Percentiles rank a stretch among this genome's conserved stretches.
phyloP scores from a whole-genome alignment of 2,329 filamentous ascomycete species.

The Aspergillus sp. region DNA sequence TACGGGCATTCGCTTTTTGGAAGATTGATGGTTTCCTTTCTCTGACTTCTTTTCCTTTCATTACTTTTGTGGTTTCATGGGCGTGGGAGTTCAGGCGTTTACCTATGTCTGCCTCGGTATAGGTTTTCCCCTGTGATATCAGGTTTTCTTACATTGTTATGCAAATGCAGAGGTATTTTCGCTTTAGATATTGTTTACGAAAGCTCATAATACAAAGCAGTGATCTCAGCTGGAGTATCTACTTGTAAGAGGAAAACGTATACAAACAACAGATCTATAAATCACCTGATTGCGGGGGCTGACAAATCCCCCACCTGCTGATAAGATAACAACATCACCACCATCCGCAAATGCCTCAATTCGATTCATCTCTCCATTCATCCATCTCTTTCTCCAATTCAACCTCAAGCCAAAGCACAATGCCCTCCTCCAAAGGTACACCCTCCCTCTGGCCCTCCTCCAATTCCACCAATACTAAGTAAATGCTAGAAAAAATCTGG shows the following conservation, averaged over 20 bases:
- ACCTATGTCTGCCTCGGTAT: background rate
- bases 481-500: conserved; percentile 61
- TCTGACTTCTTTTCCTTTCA: background rate
- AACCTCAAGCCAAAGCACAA: no score
- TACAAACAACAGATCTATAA: no score
- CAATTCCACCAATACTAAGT: background rate
- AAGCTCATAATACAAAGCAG: no score
- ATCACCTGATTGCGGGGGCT: no score
- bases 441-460: background rate
- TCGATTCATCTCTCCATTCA: no score
- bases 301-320: no score
- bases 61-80: background rate
- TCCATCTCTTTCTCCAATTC: no score
- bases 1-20: background rate
- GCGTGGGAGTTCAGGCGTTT: background rate
- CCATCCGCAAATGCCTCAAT: no score
- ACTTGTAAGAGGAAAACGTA: no score
- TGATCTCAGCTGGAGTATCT: no score
- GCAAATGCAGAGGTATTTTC: background rate
- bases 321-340: no score
- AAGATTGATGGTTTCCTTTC: background rate
- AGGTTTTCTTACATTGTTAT: background rate
- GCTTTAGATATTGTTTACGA: background rate
- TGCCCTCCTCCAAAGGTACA: background rate
- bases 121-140: background rate